A percentile compares a stretch with the other conserved stretches of the same genome.
These are phyloP conservation scores for Fusarium decemcellulare DNA, from an alignment of 2,329 filamentous ascomycete genomes.

Conservation along the genomic window DNA sequence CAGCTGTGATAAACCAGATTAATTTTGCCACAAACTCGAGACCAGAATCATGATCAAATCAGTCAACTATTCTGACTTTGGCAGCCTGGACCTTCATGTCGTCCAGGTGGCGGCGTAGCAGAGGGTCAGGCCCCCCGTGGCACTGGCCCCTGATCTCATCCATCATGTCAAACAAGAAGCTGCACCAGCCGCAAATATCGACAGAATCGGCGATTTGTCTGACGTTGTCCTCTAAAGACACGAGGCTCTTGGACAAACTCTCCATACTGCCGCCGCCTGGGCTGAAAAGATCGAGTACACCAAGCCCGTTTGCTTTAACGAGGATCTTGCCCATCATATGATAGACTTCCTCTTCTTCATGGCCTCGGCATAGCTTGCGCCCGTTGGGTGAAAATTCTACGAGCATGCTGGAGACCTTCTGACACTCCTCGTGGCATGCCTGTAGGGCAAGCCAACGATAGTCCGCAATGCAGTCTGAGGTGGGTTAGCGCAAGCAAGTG, in stretches of 20 bases:
- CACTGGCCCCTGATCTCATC: conserved; percentile 7
- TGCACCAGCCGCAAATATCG: conserved; percentile 26
- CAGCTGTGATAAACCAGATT: neutral
- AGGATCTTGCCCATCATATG: conserved; percentile 29
- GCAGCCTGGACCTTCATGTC: conserved; percentile 14
- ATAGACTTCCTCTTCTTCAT: conserved; percentile 5
- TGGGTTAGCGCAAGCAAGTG: neutral
- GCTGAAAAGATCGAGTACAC: conserved; percentile 24
- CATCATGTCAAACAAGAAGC: conserved; percentile 1
- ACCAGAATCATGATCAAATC: too few relatives aligned
- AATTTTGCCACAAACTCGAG: too few relatives aligned
- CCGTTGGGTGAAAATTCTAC: conserved; percentile 15
- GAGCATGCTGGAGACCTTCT: conserved; percentile 12
- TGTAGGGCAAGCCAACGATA: conserved; percentile 21
- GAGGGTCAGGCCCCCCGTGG: conserved; percentile 8
- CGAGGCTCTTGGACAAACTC: too few relatives aligned
- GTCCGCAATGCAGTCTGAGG: conserved; percentile 22
- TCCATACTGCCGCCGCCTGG: too few relatives aligned
- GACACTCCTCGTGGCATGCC: conserved; percentile 21
- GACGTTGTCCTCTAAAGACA: neutral
- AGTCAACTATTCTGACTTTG: conserved; percentile 14
- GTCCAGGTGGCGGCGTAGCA: conserved; percentile 16
- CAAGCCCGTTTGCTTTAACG: conserved; percentile 20
- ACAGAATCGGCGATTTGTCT: conserved; percentile 6
- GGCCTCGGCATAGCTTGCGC: neutral